These are phyloP conservation scores for Hypericum androsaemum DNA, from an alignment of 345 rosid species.

Conservation along the genomic window DNA sequence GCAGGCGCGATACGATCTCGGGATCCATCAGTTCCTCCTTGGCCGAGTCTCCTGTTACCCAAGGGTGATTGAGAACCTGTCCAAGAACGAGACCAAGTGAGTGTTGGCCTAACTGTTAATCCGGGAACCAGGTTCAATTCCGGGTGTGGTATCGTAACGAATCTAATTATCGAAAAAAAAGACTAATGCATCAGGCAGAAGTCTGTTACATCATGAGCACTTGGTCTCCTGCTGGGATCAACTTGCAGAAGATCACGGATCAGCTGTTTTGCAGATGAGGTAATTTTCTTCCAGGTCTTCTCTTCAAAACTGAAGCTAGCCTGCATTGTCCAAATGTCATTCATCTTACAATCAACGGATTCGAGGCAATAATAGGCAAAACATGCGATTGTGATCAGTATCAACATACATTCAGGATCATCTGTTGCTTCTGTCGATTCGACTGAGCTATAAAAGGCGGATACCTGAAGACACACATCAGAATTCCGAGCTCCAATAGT, in stretches of 20 bases:
- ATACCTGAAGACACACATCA: conserved; percentile 26
- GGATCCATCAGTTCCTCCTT: conserved; percentile 55
- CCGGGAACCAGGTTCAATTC: too few species aligned
- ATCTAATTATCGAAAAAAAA: too few species aligned
- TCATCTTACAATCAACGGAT: not conserved
- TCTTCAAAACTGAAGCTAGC: conserved; percentile 56
- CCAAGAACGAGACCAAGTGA: too few species aligned
- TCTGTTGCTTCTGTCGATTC: conserved; percentile 52
- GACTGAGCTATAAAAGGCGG: conserved; percentile 62
- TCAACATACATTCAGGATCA: conserved; percentile 41
- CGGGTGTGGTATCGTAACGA: too few species aligned
- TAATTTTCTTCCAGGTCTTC: conserved; percentile 49
- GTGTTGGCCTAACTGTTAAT: too few species aligned
- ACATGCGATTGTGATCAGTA: not conserved
- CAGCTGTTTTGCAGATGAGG: conserved; percentile 51
- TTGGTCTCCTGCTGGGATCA: conserved; percentile 52
- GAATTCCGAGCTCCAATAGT: not conserved
- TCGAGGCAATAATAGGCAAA: too few species aligned
- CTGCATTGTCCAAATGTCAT: conserved; percentile 15
- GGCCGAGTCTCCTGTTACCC: conserved; percentile 57
- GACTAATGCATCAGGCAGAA: not conserved
- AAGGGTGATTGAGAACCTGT: conserved; percentile 48
- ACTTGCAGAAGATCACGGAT: conserved; percentile 44
- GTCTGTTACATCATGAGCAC: conserved; percentile 36
- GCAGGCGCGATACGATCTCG: conserved; percentile 44